A percentile compares a stretch with the other conserved stretches of the same genome.
These are phyloP conservation scores for Fraxinus excelsior DNA, from an alignment of 257 asterid genomes.

Conservation along the genomic window DNA sequence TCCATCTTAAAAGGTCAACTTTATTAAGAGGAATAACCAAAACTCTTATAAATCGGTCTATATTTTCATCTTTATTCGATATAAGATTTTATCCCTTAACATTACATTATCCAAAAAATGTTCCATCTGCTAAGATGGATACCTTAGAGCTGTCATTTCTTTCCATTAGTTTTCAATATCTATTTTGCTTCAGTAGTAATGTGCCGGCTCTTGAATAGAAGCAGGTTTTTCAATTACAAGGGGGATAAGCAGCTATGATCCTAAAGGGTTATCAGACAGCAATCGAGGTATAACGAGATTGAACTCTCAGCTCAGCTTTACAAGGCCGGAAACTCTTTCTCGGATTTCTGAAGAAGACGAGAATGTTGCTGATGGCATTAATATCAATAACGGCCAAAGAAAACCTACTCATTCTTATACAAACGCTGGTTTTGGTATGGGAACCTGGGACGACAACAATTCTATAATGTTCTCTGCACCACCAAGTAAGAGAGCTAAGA, in stretches of 20 bases:
- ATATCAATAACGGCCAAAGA: constrained; percentile 30
- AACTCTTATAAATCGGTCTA: too few relatives aligned
- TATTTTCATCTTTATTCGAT: too few relatives aligned
- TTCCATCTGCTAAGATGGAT: too few relatives aligned
- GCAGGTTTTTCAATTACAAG: constrained; percentile 67
- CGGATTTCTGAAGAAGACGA: constrained; percentile 62
- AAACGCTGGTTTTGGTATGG: constrained; percentile 41
- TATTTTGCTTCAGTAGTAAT: too few relatives aligned
- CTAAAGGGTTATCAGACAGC: constrained; percentile 40
- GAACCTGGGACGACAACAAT: constrained; percentile 57
- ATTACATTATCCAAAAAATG: too few relatives aligned
- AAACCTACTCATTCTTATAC: constrained; percentile 40
- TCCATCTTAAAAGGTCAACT: too few relatives aligned
- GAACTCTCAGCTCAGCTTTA: constrained; percentile 77
- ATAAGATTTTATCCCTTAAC: too few relatives aligned
- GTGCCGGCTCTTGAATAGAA: not conserved
- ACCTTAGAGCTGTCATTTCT: too few relatives aligned
- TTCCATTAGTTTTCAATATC: too few relatives aligned
- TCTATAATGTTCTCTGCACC: constrained; percentile 59
- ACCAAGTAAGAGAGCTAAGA: constrained; percentile 43
- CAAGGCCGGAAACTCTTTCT: constrained; percentile 58
- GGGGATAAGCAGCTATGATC: constrained; percentile 47
- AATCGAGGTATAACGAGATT: constrained; percentile 48
- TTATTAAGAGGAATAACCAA: too few relatives aligned
- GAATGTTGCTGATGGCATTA: constrained; percentile 19